phyloP scores from a whole-genome alignment of 805 yeast genomes.

The Spathaspora gorwiae region DNA sequence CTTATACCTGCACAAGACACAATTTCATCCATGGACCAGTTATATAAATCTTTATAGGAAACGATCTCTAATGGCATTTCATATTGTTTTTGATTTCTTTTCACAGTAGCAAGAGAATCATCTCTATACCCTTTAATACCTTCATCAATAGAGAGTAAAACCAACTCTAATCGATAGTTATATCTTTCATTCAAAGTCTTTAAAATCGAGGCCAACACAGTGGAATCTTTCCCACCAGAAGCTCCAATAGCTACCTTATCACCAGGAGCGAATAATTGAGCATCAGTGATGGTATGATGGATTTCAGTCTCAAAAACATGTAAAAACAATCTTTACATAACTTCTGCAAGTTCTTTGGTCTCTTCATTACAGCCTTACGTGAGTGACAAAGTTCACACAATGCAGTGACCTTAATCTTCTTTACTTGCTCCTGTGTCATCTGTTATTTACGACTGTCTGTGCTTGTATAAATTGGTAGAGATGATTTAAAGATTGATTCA shows the following conservation, averaged over 20 bases:
- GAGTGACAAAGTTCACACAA: constrained; percentile 81
- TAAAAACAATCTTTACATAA: constrained; percentile 89
- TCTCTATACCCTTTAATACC: constrained; percentile 97
- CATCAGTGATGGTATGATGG: constrained; percentile 77
- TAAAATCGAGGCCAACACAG: constrained; percentile 85
- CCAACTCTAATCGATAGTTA: constrained; percentile 81
- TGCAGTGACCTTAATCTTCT: constrained; percentile 33
- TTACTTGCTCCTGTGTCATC: constrained; percentile 8
- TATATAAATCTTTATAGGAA: constrained; percentile 81
- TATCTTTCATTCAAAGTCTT: constrained; percentile 85
- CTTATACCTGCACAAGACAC: constrained; percentile 92
- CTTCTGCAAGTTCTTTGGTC: constrained; percentile 90
- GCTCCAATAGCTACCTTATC: constrained; percentile 97
- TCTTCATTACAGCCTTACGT: constrained; percentile 78
- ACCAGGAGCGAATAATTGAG: constrained; percentile 68
- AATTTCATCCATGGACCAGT: constrained; percentile 99
- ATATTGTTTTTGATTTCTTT: constrained; percentile 84
- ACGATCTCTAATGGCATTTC: constrained; percentile 74
- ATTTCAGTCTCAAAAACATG: constrained; percentile 91
- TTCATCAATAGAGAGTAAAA: constrained; percentile 85
- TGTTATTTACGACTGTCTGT: not conserved
- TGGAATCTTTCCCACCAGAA: constrained; percentile 97
- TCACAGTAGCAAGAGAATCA: constrained; percentile 94
- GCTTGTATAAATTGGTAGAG: not conserved
- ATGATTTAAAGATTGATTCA: not conserved